Percentiles rank a stretch among this genome's conserved stretches.
Evolutionary conservation across 176 grass and related monocot genomes (phyloP).

Genomic region (Poa annua): DNA sequence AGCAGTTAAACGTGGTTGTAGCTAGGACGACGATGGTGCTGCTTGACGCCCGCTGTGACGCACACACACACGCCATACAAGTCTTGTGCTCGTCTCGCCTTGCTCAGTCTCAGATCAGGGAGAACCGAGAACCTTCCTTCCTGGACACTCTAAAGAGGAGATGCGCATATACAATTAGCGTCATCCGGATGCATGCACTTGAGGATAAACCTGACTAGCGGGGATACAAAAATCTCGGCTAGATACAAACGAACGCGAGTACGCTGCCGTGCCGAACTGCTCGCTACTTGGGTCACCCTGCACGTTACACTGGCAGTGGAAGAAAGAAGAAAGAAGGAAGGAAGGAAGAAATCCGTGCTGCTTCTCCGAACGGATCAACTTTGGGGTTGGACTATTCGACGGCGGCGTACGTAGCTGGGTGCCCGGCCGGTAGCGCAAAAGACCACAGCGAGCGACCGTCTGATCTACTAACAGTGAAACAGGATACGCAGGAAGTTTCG

Average conservation of each 20-base stretch:
- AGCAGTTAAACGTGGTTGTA: too few species aligned
- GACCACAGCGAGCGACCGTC: neutral
- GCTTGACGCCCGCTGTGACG: constrained; percentile 39
- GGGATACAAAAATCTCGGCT: neutral
- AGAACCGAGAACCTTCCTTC: constrained; percentile 29
- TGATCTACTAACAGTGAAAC: neutral
- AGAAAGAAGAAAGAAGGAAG: neutral
- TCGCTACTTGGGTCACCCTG: neutral
- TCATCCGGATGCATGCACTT: constrained; percentile 22
- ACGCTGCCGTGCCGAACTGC: constrained; percentile 44
- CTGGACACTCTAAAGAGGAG: neutral
- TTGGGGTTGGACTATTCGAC: constrained; percentile 5
- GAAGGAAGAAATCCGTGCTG: neutral
- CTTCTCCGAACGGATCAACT: neutral
- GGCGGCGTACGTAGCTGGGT: neutral
- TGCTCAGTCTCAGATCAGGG: neutral
- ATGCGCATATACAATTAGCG: neutral
- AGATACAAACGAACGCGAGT: neutral
- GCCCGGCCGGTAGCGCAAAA: neutral
- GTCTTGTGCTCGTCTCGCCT: neutral
- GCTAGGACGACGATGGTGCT: neutral
- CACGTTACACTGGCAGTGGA: neutral
- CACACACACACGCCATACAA: neutral
- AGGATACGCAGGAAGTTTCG: neutral
- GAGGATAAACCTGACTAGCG: constrained; percentile 33